phyloP scores from a whole-genome alignment of 352 stramenopile genomes.

The Pythium myriotylum region DNA sequence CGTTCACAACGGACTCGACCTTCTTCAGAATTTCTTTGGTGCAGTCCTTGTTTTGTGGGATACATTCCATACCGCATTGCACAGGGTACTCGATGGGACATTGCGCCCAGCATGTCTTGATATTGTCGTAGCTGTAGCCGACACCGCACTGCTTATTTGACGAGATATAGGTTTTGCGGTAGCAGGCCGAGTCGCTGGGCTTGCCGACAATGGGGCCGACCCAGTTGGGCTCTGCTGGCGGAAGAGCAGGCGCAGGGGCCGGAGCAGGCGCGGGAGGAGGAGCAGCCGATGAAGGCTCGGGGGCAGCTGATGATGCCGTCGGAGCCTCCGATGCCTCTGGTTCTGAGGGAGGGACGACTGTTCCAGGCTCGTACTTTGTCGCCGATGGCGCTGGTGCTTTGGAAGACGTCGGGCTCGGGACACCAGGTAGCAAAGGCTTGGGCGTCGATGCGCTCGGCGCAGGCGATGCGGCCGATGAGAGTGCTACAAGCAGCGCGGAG shows the following conservation, averaged over 20 bases:
- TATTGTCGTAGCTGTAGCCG: constrained; percentile 51
- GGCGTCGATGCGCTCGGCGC: too few relatives aligned
- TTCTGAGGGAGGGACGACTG: not conserved
- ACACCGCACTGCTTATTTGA: constrained; percentile 33
- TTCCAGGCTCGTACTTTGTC: not conserved
- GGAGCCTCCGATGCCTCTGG: too few relatives aligned
- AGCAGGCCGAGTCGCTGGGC: constrained; percentile 26
- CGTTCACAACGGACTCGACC: constrained; percentile 39
- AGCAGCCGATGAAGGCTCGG: too few relatives aligned
- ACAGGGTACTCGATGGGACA: too few relatives aligned
- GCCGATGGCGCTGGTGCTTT: too few relatives aligned
- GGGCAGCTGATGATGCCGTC: too few relatives aligned
- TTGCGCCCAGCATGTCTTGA: constrained; percentile 56
- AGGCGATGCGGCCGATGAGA: not conserved
- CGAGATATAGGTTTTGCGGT: constrained; percentile 39
- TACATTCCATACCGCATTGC: constrained; percentile 55
- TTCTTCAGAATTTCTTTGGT: constrained; percentile 43
- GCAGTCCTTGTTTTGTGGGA: constrained; percentile 64
- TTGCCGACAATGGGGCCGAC: constrained; percentile 21
- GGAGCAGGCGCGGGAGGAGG: not conserved
- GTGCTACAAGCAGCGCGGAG: not conserved
- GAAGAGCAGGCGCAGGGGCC: not conserved
- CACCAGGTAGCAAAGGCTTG: too few relatives aligned
- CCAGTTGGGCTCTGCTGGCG: constrained; percentile 13
- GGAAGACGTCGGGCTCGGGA: too few relatives aligned